phyloP scores from a whole-genome alignment of 345 rosid species.

The Cardamine occulta region DNA sequence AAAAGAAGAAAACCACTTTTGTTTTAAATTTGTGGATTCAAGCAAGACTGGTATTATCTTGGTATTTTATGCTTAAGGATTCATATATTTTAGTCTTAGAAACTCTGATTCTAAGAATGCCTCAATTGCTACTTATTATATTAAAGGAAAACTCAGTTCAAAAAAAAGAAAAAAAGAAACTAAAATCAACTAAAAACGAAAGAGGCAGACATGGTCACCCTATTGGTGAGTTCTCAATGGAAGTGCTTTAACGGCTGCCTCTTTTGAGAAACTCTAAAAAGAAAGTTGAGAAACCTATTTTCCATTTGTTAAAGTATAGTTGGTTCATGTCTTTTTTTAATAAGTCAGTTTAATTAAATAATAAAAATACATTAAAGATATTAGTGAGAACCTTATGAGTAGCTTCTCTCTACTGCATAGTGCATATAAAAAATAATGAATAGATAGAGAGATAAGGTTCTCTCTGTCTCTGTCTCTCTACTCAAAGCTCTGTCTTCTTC shows the following conservation, averaged over 20 bases:
- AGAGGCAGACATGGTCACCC: conserved; percentile 15
- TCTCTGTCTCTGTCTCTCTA: conserved; percentile 12
- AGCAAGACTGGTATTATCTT: background rate
- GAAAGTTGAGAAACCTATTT: no score
- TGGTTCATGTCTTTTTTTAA: no score
- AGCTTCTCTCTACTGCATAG: background rate
- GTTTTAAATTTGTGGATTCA: background rate
- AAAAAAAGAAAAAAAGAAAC: background rate
- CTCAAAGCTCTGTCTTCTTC: conserved; percentile 26
- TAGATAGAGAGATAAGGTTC: conserved; percentile 12
- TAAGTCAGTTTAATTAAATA: no score
- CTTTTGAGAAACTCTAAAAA: no score
- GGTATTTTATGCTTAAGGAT: background rate
- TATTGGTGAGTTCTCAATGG: background rate
- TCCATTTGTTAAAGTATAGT: no score
- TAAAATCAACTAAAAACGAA: background rate
- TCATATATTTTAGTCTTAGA: background rate
- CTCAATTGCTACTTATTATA: conserved; percentile 14
- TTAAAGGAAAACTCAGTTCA: background rate
- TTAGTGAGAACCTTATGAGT: no score
- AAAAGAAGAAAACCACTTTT: no score
- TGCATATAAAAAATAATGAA: conserved; percentile 9
- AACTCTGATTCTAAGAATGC: background rate
- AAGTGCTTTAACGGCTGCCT: no score
- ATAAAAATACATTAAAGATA: no score